Evolutionary conservation across 2,329 filamentous ascomycete species (phyloP).

Genomic region (Setomelanomma holmii): DNA sequence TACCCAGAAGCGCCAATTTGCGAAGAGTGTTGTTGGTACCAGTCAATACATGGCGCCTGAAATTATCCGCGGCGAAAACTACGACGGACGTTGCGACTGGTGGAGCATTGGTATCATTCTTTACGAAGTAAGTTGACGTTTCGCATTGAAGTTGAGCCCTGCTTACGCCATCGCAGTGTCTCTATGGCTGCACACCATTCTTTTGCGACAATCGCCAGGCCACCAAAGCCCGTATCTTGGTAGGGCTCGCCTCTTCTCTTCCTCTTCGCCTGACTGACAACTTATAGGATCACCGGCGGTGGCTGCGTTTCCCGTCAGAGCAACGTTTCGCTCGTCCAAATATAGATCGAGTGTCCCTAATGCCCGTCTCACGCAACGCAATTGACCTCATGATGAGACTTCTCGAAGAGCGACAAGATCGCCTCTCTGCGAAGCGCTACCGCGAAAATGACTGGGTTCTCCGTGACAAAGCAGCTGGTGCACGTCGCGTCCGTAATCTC

Average conservation of each 20-base stretch:
- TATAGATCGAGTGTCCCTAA: conserved; percentile 45
- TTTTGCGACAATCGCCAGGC: conserved; percentile 79
- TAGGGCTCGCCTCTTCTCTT: conserved; percentile 48
- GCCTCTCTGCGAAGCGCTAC: conserved; percentile 80
- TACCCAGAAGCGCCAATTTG: conserved; percentile 69
- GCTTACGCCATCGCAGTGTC: conserved; percentile 63
- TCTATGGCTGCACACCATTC: conserved; percentile 92
- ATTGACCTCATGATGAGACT: conserved; percentile 78
- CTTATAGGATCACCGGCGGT: conserved; percentile 69
- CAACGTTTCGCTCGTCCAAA: conserved; percentile 63
- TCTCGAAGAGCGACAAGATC: conserved; percentile 75
- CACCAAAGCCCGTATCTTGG: conserved; percentile 86
- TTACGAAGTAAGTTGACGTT: conserved; percentile 67
- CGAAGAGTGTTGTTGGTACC: conserved; percentile 88
- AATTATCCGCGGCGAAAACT: conserved; percentile 79
- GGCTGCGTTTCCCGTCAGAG: conserved; percentile 72
- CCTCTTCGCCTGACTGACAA: background rate
- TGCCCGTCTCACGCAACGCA: conserved; percentile 70
- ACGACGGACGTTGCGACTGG: conserved; percentile 95
- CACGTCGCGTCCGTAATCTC: conserved; percentile 34
- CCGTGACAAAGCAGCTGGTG: conserved; percentile 31
- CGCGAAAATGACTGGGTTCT: conserved; percentile 65
- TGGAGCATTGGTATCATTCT: conserved; percentile 96
- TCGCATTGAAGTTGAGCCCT: background rate
- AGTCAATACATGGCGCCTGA: conserved; percentile 99